These are phyloP conservation scores for Coemansia sp. DNA, from an alignment of 371 early-diverging fungal genomes.

Conservation along the genomic window DNA sequence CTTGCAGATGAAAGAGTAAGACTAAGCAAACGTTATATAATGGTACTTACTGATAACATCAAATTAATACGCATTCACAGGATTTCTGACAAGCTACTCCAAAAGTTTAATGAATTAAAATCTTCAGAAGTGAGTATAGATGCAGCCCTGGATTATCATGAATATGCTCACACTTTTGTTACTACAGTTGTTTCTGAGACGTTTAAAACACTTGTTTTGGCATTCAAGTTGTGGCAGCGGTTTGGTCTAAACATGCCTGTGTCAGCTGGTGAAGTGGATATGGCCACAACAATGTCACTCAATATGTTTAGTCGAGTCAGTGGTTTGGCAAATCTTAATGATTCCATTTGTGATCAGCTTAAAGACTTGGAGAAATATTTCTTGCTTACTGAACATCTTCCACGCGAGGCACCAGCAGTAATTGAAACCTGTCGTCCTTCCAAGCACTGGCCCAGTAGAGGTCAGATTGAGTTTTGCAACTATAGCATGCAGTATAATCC, in stretches of 20 bases:
- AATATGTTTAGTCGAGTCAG: background rate
- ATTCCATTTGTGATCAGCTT: background rate
- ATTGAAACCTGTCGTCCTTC: background rate
- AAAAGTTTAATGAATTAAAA: background rate
- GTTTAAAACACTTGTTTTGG: conserved; percentile 2
- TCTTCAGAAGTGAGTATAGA: background rate
- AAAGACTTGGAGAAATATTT: background rate
- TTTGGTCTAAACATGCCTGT: background rate
- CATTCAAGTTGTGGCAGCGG: conserved; percentile 8
- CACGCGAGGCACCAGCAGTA: background rate
- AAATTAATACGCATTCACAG: background rate
- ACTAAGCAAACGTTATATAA: background rate
- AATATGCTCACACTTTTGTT: background rate
- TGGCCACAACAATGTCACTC: background rate
- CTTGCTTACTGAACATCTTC: background rate
- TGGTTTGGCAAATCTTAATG: background rate
- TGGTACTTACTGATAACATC: background rate
- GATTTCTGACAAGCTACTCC: background rate
- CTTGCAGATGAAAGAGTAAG: background rate
- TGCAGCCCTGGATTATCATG: background rate
- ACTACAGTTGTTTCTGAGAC: background rate
- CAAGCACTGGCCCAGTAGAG: background rate
- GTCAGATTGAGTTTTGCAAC: background rate
- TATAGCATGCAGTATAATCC: background rate
- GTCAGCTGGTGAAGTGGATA: conserved; percentile 24